Evolutionary conservation across 2,329 filamentous ascomycete species (phyloP).

Genomic region (Pseudogymnoascus pannorum): DNA sequence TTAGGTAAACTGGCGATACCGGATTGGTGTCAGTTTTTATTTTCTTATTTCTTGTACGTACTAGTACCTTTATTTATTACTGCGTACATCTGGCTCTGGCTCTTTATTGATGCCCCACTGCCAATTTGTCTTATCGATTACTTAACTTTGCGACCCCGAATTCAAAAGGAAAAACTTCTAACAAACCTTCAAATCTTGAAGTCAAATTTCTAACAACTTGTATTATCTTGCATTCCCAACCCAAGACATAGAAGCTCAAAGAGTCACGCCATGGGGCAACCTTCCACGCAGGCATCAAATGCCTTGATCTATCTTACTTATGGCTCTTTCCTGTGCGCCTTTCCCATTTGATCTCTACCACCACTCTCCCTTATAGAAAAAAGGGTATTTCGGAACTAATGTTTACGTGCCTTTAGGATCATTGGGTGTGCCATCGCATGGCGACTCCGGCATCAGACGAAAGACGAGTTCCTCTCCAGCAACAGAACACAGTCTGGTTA

Average conservation of each 20-base stretch:
- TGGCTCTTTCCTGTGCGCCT: slow-evolving; percentile 63
- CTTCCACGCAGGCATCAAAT: slow-evolving; percentile 69
- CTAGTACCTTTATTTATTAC: slow-evolving; percentile 1
- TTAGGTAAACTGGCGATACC: background rate
- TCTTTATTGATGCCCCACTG: slow-evolving; percentile 6
- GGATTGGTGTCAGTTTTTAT: background rate
- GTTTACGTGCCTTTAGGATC: slow-evolving; percentile 39
- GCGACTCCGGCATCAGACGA: slow-evolving; percentile 40
- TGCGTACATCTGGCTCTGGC: background rate
- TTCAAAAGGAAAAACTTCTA: background rate
- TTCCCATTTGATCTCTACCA: background rate
- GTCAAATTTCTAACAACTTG: background rate
- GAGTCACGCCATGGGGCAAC: slow-evolving; percentile 57
- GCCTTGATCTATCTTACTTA: slow-evolving; percentile 78
- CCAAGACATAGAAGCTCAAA: background rate
- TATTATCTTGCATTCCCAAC: background rate
- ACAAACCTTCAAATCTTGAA: background rate
- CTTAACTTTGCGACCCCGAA: background rate
- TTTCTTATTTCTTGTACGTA: slow-evolving; percentile 7
- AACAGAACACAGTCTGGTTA: slow-evolving; percentile 82
- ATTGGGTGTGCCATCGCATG: slow-evolving; percentile 54
- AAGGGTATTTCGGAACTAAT: slow-evolving; percentile 3
- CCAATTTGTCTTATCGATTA: slow-evolving; percentile 1
- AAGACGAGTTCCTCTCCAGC: slow-evolving; percentile 61
- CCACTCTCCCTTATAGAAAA: background rate